Conservation (phyloP, 1,284 basidiomycete species). For the Trichosporon sp. region DNA sequence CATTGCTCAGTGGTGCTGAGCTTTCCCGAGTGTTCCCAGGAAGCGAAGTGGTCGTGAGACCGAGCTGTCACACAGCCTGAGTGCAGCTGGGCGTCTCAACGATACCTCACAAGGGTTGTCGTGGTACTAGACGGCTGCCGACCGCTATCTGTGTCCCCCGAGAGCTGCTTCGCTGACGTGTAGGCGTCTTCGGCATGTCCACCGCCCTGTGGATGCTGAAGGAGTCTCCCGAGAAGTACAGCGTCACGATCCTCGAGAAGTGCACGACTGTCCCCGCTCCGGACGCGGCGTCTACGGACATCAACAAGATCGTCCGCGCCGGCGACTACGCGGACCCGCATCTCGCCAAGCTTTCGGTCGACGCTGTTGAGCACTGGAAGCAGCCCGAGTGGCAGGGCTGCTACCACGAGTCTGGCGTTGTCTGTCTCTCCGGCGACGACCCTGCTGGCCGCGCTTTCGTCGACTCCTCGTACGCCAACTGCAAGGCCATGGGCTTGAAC, state of each 20-base stretch:
- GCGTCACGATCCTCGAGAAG: constrained; percentile 55
- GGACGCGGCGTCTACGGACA: constrained; percentile 54
- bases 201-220: constrained; percentile 56
- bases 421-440: constrained; percentile 41
- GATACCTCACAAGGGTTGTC: not conserved
- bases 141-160: not conserved
- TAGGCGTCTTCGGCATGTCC: constrained; percentile 56
- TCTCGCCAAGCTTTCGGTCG: constrained; percentile 49
- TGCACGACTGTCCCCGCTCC: constrained; percentile 51
- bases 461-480: constrained; percentile 45
- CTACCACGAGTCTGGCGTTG: constrained; percentile 69
- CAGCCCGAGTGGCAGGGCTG: constrained; percentile 66
- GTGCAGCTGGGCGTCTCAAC: too few relatives aligned
- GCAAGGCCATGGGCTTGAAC: constrained; percentile 38
- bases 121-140: too few relatives aligned
- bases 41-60: not conserved
- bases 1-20: not conserved
- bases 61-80: too few relatives aligned
- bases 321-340: constrained; percentile 54
- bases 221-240: constrained; percentile 43
- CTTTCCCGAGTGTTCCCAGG: not conserved
- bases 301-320: constrained; percentile 48
- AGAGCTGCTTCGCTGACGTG: not conserved
- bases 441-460: constrained; percentile 43
- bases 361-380: constrained; percentile 54